A percentile compares a stretch with the other conserved stretches of the same genome.
phyloP scores from a whole-genome alignment of 805 yeast genomes.

The Schizosaccharomyces octosporus region DNA sequence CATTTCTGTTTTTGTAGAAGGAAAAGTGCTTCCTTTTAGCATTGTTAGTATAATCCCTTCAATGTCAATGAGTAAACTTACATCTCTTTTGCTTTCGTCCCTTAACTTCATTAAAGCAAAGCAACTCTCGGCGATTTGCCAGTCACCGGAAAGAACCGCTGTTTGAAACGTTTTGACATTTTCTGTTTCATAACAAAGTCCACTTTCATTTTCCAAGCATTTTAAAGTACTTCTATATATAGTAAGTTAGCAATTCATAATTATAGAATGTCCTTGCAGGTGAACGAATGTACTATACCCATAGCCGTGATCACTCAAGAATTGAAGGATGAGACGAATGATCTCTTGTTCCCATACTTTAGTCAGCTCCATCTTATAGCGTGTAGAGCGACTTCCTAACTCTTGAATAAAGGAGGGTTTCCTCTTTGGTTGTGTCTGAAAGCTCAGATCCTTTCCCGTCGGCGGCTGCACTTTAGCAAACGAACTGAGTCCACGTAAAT shows the following conservation, averaged over 20 bases:
- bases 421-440: neutral
- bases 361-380: neutral
- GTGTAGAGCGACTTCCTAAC: neutral
- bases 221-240: constrained; percentile 12
- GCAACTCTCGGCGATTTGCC: constrained; percentile 16
- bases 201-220: constrained; percentile 18
- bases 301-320: constrained; percentile 27
- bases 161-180: constrained; percentile 19
- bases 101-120: constrained; percentile 12
- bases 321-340: constrained; percentile 25
- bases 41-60: neutral
- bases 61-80: neutral
- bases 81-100: constrained; percentile 8
- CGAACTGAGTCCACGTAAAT: too few species aligned
- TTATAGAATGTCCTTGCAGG: neutral
- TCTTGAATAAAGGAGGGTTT: neutral
- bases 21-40: constrained; percentile 11
- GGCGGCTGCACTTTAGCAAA: too few species aligned
- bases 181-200: constrained; percentile 17
- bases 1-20: constrained; percentile 19
- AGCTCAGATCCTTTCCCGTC: neutral
- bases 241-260: neutral
- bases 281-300: constrained; percentile 4
- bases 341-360: constrained; percentile 15
- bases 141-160: constrained; percentile 20